Evolutionary conservation across 768 basidiomycete genomes (phyloP).

Genomic region (Mycena polygramma): DNA sequence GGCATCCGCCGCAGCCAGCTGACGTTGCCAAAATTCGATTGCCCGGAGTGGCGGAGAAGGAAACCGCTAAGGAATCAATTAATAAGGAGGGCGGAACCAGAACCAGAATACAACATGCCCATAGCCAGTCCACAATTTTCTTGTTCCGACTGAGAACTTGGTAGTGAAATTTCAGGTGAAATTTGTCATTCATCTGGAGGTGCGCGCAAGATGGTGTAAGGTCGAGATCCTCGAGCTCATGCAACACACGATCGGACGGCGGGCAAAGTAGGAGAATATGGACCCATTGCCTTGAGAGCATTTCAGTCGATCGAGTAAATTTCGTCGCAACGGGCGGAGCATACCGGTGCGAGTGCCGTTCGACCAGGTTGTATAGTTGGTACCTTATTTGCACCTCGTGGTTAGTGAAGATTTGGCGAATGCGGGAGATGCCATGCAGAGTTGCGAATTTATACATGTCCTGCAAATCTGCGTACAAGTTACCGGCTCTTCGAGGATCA

Average conservation of each 20-base stretch:
- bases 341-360: no score
- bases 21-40: slow-evolving; percentile 7
- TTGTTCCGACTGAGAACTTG: background rate
- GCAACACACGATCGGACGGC: background rate
- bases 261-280: background rate
- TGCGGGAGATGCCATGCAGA: slow-evolving; percentile 1
- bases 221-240: slow-evolving; percentile 9
- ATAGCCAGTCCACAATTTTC: slow-evolving; percentile 1
- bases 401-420: background rate
- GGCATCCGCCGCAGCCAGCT: background rate
- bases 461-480: background rate
- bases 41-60: background rate
- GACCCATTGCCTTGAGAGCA: no score
- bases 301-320: no score
- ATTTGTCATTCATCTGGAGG: background rate
- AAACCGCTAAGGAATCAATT: background rate
- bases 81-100: no score
- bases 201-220: background rate
- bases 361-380: background rate
- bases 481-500: background rate
- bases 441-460: background rate
- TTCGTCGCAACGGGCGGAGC: no score
- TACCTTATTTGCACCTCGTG: background rate
- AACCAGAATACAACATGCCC: background rate
- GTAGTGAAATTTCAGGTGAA: background rate